These are phyloP conservation scores for Medicago truncatula DNA, from an alignment of 306 rosid genomes.

Conservation along the genomic window MtrunA17r5.0-ANR NC_053042.1:2818001-2818500, in stretches of 20 bases:
- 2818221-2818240: constrained; percentile 49
- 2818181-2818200: too few species aligned
- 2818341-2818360: constrained; percentile 48
- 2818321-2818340: constrained; percentile 38
- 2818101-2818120: too few species aligned
- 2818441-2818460: background rate
- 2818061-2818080: too few species aligned
- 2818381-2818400: constrained; percentile 94
- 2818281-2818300: constrained; percentile 75
- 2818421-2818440: background rate
- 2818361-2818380: constrained; percentile 94
- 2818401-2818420: constrained; percentile 65
- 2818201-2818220: constrained; percentile 87
- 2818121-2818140: too few species aligned
- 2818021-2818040: too few species aligned
- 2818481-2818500: background rate
- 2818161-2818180: too few species aligned
- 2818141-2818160: too few species aligned
- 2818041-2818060: too few species aligned
- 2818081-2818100: too few species aligned
- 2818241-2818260: constrained; percentile 55
- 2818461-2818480: background rate
- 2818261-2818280: constrained; percentile 73
- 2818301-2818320: constrained; percentile 69
- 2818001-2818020: too few species aligned